Base-by-base conservation (phyloP, 768 basidiomycete species). In the Mycena rosella region DNA sequence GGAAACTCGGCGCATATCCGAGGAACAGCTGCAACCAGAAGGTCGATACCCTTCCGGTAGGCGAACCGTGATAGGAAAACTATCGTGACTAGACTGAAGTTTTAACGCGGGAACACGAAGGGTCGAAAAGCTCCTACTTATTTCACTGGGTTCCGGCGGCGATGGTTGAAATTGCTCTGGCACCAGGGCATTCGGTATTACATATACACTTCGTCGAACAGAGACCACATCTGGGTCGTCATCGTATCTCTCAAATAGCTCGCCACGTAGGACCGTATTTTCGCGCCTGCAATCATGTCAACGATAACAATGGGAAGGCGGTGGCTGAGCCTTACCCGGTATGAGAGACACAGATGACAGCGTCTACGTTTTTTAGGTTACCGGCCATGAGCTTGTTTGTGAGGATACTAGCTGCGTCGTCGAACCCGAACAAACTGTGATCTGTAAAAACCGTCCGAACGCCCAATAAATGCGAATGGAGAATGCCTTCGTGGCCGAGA, bases 11-110 rank as follows among this genome's bases (percentile, higher is more conserved):
- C 85, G 73, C 97, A 99, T 63, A 99, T 94, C 26, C 90, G 87
- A 0, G 98, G 98, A 0, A 95, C 94, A 0, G 94, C 92, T 1
- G 95, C 96, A 0, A 99, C 93, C 7, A 99, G 88, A 3, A 99
- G 87, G 75, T 99, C 98, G 58, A 99, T 91, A 0, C 98, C 98
- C 82, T 99, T 99, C 54, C 98, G 88, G 74, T 99, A 98, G 0
- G 93, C 95, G 32, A 99, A 83, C 17, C 98, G 89, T 2, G 96
- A 95, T 14, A 99, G 78, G 15, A 98, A 89, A 4, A 99, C 90
- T 49, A 99, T 94, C 3, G 92, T 98, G 63, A 98, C 96, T 97
- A 74, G n/a, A 29, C 45, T 60, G 20, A 29, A 20, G 54, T 15
- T 40, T 40, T n/a, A n/a, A n/a, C 30, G 15, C 3, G 53, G 32